Evolutionary conservation across 176 grass and related monocot genomes (phyloP).

Genomic region (Eleusine coracana): DNA sequence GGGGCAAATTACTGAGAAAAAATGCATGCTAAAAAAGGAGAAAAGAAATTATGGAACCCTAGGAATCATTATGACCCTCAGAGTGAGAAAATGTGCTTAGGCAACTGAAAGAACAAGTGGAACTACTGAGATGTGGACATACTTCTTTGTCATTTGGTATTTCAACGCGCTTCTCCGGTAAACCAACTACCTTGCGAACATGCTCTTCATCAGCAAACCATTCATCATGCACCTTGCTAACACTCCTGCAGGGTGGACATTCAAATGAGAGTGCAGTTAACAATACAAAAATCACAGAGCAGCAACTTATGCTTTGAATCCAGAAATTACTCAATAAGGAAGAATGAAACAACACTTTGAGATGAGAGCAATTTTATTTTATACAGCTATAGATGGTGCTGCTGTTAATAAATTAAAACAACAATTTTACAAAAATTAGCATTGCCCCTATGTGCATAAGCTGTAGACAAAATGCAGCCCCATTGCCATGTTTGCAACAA

Average conservation of each 20-base stretch:
- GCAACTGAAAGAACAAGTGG: conserved; percentile 37
- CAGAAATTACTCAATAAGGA: background rate
- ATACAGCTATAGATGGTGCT: background rate
- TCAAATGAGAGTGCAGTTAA: conserved; percentile 37
- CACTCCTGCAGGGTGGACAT: conserved; percentile 65
- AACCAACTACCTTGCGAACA: conserved; percentile 89
- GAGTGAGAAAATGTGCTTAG: background rate
- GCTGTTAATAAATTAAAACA: conserved; percentile 21
- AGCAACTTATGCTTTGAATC: background rate
- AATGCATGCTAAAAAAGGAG: background rate
- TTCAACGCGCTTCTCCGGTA: conserved; percentile 65
- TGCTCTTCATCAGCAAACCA: conserved; percentile 98
- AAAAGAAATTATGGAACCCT: background rate
- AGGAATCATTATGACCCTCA: conserved; percentile 9
- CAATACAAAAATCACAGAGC: conserved; percentile 26
- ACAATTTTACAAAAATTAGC: conserved; percentile 14
- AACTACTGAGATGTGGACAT: conserved; percentile 40
- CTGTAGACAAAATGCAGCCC: background rate
- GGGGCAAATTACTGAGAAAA: background rate
- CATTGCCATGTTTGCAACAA: background rate
- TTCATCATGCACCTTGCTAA: conserved; percentile 99
- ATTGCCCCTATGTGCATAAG: conserved; percentile 10
- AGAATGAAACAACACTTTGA: conserved; percentile 22
- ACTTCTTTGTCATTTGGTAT: conserved; percentile 86
- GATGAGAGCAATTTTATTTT: conserved; percentile 7